These are phyloP conservation scores for Fusarium beomiforme DNA, from an alignment of 2,329 filamentous ascomycete genomes.

Conservation along the genomic window DNA sequence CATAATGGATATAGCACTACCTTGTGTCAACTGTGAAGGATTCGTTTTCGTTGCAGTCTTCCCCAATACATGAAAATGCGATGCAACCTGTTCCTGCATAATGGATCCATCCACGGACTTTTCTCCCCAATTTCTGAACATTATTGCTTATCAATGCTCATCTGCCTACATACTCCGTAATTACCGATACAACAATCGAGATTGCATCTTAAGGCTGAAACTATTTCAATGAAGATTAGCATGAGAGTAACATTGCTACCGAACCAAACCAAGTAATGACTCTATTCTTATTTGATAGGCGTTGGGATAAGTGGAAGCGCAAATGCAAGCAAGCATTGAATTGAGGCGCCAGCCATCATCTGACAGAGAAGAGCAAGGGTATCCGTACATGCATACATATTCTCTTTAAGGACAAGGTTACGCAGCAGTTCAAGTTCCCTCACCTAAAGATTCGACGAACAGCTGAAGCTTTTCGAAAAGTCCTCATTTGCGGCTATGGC, in stretches of 20 bases:
- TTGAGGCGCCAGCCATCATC: not conserved
- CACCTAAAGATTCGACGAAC: conserved; percentile 12
- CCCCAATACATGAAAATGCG: conserved; percentile 1
- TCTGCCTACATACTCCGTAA: conserved; percentile 10
- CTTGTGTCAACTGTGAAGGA: not conserved
- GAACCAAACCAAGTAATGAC: not conserved
- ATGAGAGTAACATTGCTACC: not conserved
- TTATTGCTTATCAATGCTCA: conserved; percentile 3
- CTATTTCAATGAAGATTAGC: conserved; percentile 12
- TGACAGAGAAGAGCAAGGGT: conserved; percentile 1
- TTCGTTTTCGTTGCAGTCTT: not conserved
- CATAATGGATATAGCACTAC: not conserved
- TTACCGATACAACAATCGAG: conserved; percentile 23
- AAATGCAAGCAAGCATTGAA: not conserved
- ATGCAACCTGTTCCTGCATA: conserved; percentile 29
- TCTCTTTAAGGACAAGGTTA: conserved; percentile 16
- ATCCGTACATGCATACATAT: too few relatives aligned
- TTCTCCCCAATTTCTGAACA: not conserved
- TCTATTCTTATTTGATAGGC: not conserved
- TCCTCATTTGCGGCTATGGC: conserved; percentile 16
- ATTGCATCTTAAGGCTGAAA: conserved; percentile 34
- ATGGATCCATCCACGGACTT: conserved; percentile 5
- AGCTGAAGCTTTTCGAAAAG: conserved; percentile 24
- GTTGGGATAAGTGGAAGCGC: not conserved
- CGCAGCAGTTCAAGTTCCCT: conserved; percentile 17